Percentiles rank a stretch among this genome's conserved stretches.
phyloP scores from a whole-genome alignment of 2,329 filamentous ascomycete species.

The Colletotrichum limetticola region DNA sequence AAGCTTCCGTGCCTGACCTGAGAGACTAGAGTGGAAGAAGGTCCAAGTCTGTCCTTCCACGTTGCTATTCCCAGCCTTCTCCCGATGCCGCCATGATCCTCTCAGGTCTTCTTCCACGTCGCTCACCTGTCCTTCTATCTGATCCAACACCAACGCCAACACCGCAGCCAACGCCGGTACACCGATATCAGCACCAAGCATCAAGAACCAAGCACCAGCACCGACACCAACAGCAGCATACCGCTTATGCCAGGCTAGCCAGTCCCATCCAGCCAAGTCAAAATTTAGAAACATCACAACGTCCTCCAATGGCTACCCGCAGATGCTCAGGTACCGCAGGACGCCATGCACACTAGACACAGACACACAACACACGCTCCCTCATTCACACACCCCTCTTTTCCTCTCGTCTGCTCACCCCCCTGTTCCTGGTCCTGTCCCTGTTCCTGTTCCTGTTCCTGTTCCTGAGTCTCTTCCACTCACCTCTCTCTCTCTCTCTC shows the following conservation, averaged over 20 bases:
- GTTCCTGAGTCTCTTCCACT: conserved; percentile 7
- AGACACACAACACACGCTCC: not conserved
- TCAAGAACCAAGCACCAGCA: not conserved
- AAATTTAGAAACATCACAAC: conserved; percentile 24
- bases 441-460: not conserved
- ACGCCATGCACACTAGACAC: not conserved
- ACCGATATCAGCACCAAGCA: not conserved
- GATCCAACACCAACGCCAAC: not conserved
- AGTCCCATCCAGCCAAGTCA: conserved; percentile 1
- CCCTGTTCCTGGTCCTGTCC: not conserved
- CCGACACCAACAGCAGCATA: not conserved
- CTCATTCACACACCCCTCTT: not conserved
- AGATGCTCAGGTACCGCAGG: conserved; percentile 23
- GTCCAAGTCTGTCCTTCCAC: not conserved
- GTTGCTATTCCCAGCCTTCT: conserved; percentile 8
- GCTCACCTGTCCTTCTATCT: not conserved
- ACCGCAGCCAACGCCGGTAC: not conserved
- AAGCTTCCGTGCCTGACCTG: not conserved
- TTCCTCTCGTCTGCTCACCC: not conserved
- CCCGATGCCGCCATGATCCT: conserved; percentile 12
- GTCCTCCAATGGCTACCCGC: conserved; percentile 8
- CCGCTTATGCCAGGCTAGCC: not conserved
- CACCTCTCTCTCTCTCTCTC: not conserved
- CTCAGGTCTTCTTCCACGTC: not conserved
- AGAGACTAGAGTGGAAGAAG: not conserved